These are phyloP conservation scores for Nigrospora sphaerica DNA, from an alignment of 2,329 filamentous ascomycete genomes.

Conservation along the genomic window DNA sequence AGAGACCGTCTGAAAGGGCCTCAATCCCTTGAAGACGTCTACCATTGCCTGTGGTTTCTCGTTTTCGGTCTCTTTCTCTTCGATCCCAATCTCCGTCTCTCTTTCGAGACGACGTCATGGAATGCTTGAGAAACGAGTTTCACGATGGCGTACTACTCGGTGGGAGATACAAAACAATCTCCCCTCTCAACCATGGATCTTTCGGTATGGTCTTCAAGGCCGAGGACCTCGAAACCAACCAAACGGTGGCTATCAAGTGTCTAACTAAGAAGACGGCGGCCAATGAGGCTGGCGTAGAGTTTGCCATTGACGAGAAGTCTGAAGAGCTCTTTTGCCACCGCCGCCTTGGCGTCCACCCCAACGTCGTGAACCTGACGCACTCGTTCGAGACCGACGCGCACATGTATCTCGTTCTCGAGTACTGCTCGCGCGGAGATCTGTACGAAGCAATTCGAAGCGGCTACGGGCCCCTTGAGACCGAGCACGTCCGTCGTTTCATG, in stretches of 20 bases:
- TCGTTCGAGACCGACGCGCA: slow-evolving; percentile 91
- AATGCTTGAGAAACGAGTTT: slow-evolving; percentile 82
- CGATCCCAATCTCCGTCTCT: slow-evolving; percentile 26
- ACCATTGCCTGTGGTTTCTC: slow-evolving; percentile 17
- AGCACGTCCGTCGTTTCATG: slow-evolving; percentile 97
- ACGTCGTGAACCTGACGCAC: slow-evolving; percentile 88
- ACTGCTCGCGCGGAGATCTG: slow-evolving; percentile 88
- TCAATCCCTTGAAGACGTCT: slow-evolving; percentile 15
- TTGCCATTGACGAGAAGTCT: slow-evolving; percentile 74
- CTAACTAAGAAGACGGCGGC: slow-evolving; percentile 73
- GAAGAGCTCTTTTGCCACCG: slow-evolving; percentile 77
- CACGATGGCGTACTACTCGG: slow-evolving; percentile 72
- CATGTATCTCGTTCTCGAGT: slow-evolving; percentile 88
- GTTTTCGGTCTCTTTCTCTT: slow-evolving; percentile 16
- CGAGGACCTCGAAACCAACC: slow-evolving; percentile 66
- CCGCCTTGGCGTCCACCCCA: slow-evolving; percentile 70
- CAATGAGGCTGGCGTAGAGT: slow-evolving; percentile 51
- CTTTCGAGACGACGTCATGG: slow-evolving; percentile 48
- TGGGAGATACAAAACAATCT: slow-evolving; percentile 84
- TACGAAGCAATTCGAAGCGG: slow-evolving; percentile 94
- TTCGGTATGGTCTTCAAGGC: slow-evolving; percentile 99
- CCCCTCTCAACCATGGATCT: slow-evolving; percentile 95
- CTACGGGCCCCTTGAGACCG: slow-evolving; percentile 84
- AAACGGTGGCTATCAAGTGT: slow-evolving; percentile 92
- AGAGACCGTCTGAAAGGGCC: slow-evolving; percentile 18